Evolutionary conservation across 345 rosid genomes (phyloP).

Genomic region (Raphanus raphanistrum): DNA sequence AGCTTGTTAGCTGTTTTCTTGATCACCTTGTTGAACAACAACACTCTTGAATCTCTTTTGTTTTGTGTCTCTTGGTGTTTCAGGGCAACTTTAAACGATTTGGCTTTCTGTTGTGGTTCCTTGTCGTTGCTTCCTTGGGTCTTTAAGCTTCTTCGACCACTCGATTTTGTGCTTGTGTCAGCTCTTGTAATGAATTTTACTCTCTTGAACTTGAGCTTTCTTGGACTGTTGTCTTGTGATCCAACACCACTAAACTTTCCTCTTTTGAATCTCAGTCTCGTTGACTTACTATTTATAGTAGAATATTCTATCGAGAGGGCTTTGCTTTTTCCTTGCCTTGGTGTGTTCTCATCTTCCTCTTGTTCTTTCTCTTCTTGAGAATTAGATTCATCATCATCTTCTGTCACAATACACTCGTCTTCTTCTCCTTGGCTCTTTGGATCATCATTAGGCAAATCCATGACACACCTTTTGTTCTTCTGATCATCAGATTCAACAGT

Average conservation of each 20-base stretch:
- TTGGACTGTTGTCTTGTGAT: conserved; percentile 49
- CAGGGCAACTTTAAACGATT: conserved; percentile 42
- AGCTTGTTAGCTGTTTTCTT: conserved; percentile 94
- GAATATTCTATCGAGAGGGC: no score
- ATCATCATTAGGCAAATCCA: conserved; percentile 37
- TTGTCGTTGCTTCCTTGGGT: conserved; percentile 37
- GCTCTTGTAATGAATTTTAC: conserved; percentile 45
- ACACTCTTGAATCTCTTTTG: conserved; percentile 56
- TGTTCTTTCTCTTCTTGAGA: conserved; percentile 40
- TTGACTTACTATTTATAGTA: conserved; percentile 34
- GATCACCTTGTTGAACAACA: conserved; percentile 81
- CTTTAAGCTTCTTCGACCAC: conserved; percentile 44
- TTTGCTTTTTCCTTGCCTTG: conserved; percentile 35
- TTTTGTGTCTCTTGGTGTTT: conserved; percentile 62
- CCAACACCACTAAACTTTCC: conserved; percentile 52
- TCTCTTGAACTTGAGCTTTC: conserved; percentile 67
- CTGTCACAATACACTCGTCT: conserved; percentile 38
- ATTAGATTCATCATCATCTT: conserved; percentile 49
- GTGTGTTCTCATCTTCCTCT: conserved; percentile 8
- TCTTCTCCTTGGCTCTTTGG: conserved; percentile 37
- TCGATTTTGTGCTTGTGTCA: conserved; percentile 40
- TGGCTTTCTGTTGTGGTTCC: conserved; percentile 17
- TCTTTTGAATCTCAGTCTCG: conserved; percentile 59
- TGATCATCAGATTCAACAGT: conserved; percentile 43
- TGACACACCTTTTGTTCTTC: conserved; percentile 45